Base-by-base conservation (phyloP, 768 basidiomycete genomes). In the Tylopilus balloui region DNA sequence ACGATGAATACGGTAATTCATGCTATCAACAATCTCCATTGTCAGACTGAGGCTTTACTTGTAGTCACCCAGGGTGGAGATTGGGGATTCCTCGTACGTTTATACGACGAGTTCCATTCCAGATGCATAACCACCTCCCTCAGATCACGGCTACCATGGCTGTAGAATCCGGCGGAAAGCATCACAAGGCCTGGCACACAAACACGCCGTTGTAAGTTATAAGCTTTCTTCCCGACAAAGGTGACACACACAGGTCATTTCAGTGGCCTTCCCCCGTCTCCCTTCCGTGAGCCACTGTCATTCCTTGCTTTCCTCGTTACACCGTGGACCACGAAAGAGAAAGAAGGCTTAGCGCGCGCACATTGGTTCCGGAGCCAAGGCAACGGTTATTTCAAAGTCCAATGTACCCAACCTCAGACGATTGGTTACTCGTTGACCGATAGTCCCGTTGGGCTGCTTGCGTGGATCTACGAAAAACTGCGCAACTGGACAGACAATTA, bases 341-440 rank as follows among this genome's bases (percentile, higher is more conserved):
- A 57, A 2, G 61, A 55, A 4, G 62, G 60, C 0, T 21, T 68
- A 2, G 48, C 45, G 4, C 56, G 61, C 3, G 35, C 58, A 2
- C 19, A 20, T 1, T 50, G 59, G 55, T 61, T 66, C 51, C 36
- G 17, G 3, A 19, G 8, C 15, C 38, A 47, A 14, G 69, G 69
- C 2, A n/a, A 3, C 0, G 73, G 69, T 8, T 74, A 74, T 48
- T 50, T 49, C 4, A 11, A 3, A 0, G 46, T 54, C 29, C 71
- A 74, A 28, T 42, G 44, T n/a, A 78, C 77, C 3, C 68, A 73
- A 50, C 78, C 78, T 0, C 77, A 78, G 52, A 78, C 78, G 1
- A 54, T 78, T 2, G 79, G 77, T 0, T 83, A 83, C 53, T 52
- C 67, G 17, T 64, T 82, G 6, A 66, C 76, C 0, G 81, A 84